Evolutionary conservation across 164 flowering plant genomes (phyloP).

Genomic region (Aristolochia californica): DNA sequence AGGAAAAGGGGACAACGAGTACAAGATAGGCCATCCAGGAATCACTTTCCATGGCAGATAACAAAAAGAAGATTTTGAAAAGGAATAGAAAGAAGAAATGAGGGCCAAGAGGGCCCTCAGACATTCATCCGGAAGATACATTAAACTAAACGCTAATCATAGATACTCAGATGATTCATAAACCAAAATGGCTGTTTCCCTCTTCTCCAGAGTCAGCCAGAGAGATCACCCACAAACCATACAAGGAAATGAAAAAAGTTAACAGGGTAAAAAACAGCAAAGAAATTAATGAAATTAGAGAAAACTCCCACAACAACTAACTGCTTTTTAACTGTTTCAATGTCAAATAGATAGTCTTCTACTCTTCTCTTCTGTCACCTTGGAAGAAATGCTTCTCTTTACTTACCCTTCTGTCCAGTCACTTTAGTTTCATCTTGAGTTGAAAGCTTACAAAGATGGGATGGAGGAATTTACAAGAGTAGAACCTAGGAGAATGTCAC

Average conservation of each 20-base stretch:
- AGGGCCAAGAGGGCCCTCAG: too few species aligned
- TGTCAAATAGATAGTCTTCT: constrained; percentile 1
- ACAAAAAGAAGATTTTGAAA: not conserved
- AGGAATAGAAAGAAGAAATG: not conserved
- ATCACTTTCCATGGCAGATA: not conserved
- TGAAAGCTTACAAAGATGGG: constrained; percentile 20
- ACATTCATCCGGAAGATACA: not conserved
- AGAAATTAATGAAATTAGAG: constrained; percentile 8
- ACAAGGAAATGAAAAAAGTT: not conserved
- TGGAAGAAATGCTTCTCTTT: not conserved
- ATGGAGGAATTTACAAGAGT: constrained; percentile 26
- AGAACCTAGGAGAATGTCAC: constrained; percentile 27
- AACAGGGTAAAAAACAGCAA: not conserved
- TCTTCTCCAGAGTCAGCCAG: not conserved
- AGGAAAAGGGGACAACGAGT: not conserved
- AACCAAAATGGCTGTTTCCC: constrained; percentile 4
- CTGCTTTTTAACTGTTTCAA: constrained; percentile 1
- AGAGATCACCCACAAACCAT: constrained; percentile 4
- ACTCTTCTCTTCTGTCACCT: constrained; percentile 3
- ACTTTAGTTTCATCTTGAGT: too few species aligned
- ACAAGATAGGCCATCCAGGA: not conserved
- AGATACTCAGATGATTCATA: constrained; percentile 1
- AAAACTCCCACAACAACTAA: not conserved
- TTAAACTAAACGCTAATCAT: not conserved
- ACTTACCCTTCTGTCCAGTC: not conserved